Conservation (phyloP, 2,329 filamentous ascomycete species). For the Pseudogymnoascus sp. region DNA sequence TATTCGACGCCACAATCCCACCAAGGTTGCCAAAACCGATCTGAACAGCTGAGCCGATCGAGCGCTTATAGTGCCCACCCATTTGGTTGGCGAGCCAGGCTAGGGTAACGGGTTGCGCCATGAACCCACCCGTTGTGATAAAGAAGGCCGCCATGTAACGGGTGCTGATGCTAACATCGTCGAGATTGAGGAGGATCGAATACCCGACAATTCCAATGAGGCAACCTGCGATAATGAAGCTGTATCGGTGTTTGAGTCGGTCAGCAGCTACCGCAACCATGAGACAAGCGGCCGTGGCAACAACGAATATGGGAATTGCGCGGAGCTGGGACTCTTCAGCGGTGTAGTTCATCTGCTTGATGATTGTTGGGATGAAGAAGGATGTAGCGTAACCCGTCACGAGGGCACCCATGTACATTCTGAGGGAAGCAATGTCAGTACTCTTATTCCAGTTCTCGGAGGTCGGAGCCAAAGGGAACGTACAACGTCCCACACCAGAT, state of each 20-base stretch:
- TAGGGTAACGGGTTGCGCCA: constrained; percentile 30
- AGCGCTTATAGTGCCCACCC: constrained; percentile 43
- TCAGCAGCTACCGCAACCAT: constrained; percentile 29
- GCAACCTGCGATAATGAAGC: constrained; percentile 29
- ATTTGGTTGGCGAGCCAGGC: constrained; percentile 46
- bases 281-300: constrained; percentile 27
- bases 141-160: constrained; percentile 34
- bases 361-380: constrained; percentile 36
- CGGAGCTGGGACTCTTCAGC: constrained; percentile 30
- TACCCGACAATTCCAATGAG: constrained; percentile 27
- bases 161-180: constrained; percentile 38
- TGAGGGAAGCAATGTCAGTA: background rate
- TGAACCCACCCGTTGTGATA: constrained; percentile 29
- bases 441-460: background rate
- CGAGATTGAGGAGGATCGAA: constrained; percentile 28
- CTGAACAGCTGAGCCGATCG: constrained; percentile 41
- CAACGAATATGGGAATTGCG: constrained; percentile 32
- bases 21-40: constrained; percentile 41
- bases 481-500: constrained; percentile 29
- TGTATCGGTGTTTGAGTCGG: constrained; percentile 28
- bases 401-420: constrained; percentile 25
- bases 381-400: constrained; percentile 28
- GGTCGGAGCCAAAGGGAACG: background rate
- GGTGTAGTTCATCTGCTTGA: constrained; percentile 31
- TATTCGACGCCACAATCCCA: constrained; percentile 31